Evolutionary conservation across 1,284 basidiomycete genomes (phyloP).

Genomic region (Anthracocystis setariae): DNA sequence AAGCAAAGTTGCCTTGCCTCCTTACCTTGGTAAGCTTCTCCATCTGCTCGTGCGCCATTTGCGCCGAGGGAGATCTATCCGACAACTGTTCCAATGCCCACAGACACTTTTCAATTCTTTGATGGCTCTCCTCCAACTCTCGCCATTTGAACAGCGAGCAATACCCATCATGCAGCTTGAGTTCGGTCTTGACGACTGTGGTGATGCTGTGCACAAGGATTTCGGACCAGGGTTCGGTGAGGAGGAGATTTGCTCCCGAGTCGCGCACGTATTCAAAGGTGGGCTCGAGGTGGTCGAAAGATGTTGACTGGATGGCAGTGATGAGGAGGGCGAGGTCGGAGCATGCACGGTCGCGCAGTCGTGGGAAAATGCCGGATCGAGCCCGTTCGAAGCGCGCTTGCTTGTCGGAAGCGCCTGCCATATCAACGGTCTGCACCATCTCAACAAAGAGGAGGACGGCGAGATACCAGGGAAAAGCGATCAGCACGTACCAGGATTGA

Average conservation of each 20-base stretch:
- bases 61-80: conserved; percentile 17
- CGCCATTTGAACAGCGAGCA: conserved; percentile 20
- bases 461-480: conserved; percentile 30
- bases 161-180: conserved; percentile 25
- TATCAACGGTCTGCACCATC: conserved; percentile 29
- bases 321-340: conserved; percentile 19
- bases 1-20: neutral
- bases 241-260: conserved; percentile 18
- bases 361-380: conserved; percentile 13
- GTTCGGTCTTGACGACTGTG: conserved; percentile 18
- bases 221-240: conserved; percentile 28
- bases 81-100: conserved; percentile 21
- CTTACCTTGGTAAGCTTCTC: conserved; percentile 4
- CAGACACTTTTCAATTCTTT: conserved; percentile 14
- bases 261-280: conserved; percentile 24
- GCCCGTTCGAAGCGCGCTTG: conserved; percentile 8
- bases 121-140: conserved; percentile 16
- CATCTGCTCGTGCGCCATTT: conserved; percentile 17
- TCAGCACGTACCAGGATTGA: conserved; percentile 27
- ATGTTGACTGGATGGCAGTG: conserved; percentile 15
- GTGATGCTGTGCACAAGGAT: conserved; percentile 27
- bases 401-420: conserved; percentile 19
- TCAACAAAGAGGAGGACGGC: conserved; percentile 29
- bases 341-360: conserved; percentile 21
- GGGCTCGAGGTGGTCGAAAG: conserved; percentile 9